phyloP scores from a whole-genome alignment of 2,329 filamentous ascomycete species.

The Aspergillus sergii region DNA sequence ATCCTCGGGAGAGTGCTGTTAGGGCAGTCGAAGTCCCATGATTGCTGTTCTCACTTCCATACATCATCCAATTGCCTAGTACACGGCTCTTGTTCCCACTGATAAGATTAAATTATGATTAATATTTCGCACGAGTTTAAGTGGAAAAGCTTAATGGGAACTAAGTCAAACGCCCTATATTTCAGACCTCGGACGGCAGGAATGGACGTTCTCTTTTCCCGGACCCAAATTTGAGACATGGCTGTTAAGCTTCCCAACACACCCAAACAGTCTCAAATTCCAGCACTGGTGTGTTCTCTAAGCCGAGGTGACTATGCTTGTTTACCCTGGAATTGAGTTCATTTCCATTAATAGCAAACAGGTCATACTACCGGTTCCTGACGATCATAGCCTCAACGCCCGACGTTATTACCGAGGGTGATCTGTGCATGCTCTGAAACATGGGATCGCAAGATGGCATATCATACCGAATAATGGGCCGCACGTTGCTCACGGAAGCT shows the following conservation, averaged over 20 bases:
- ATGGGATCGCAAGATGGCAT: neutral
- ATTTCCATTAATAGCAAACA: neutral
- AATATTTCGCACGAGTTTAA: neutral
- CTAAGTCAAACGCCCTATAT: neutral
- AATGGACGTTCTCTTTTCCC: neutral
- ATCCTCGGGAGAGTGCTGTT: neutral
- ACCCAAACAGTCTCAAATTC: neutral
- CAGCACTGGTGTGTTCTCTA: neutral
- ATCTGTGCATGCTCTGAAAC: neutral
- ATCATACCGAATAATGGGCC: neutral
- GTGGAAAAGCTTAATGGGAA: neutral
- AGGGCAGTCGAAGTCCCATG: neutral
- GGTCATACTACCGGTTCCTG: neutral
- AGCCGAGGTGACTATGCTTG: too few relatives aligned
- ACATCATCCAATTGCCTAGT: neutral
- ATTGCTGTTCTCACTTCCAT: neutral
- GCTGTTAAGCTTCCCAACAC: neutral
- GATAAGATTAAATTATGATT: neutral
- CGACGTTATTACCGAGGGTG: neutral
- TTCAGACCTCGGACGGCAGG: neutral
- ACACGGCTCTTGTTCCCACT: neutral
- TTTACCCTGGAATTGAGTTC: neutral
- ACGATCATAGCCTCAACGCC: neutral
- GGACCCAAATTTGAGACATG: constrained; percentile 1
- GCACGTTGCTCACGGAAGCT: neutral